These are phyloP conservation scores for Yamadazyma dushanensis DNA, from an alignment of 1,139 yeast species.

Conservation along the genomic window DNA sequence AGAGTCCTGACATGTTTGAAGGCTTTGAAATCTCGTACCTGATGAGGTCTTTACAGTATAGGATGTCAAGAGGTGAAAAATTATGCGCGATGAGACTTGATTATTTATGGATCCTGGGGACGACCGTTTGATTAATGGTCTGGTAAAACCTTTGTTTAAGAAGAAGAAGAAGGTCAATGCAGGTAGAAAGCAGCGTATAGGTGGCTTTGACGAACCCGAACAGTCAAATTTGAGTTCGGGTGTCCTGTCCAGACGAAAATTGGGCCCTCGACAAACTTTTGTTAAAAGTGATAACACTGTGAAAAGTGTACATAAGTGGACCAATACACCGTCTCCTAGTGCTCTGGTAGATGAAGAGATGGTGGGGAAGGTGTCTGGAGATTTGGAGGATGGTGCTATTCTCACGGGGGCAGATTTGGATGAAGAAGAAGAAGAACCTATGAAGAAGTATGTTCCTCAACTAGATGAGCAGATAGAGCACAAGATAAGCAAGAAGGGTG, in stretches of 20 bases:
- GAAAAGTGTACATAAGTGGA: constrained; percentile 1
- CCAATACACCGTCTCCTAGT: neutral
- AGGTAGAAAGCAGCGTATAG: neutral
- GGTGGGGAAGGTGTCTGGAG: neutral
- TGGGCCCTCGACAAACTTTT: constrained; percentile 7
- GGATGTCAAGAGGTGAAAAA: no score
- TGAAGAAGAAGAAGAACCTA: constrained; percentile 7
- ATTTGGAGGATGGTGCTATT: constrained; percentile 13
- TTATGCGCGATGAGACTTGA: constrained; percentile 4
- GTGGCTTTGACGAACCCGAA: no score
- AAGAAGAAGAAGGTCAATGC: constrained; percentile 21
- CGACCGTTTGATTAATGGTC: constrained; percentile 6
- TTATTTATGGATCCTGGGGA: constrained; percentile 3
- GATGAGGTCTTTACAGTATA: no score
- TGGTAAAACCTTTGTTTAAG: constrained; percentile 15
- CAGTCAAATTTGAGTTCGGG: no score
- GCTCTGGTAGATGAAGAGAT: neutral
- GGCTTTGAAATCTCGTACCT: no score
- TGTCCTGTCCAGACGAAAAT: constrained; percentile 1
- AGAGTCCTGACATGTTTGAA: constrained; percentile 26
- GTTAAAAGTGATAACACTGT: neutral
- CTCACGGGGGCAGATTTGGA: constrained; percentile 13
- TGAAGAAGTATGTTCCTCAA: constrained; percentile 16
- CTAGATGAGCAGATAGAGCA: constrained; percentile 8
- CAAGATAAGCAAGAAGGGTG: constrained; percentile 7